These are phyloP conservation scores for Penicillium sclerotigenum DNA, from an alignment of 2,329 filamentous ascomycete genomes.

Conservation along the genomic window DNA sequence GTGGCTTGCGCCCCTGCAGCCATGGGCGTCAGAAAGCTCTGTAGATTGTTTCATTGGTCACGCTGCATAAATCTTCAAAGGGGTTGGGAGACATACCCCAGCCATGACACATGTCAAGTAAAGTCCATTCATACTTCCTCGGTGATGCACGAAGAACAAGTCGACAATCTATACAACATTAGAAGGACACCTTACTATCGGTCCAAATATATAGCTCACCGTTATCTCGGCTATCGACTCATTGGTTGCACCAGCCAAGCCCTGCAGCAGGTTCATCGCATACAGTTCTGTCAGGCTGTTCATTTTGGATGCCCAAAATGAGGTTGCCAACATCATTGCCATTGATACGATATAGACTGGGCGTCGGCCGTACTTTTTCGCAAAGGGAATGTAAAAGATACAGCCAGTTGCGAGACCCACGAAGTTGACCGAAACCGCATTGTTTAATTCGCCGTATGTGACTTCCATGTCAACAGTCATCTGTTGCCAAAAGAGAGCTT, in stretches of 20 bases:
- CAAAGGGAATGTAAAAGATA: slow-evolving; percentile 48
- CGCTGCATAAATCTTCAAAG: background rate
- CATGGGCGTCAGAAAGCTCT: slow-evolving; percentile 36
- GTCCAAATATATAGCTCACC: slow-evolving; percentile 39
- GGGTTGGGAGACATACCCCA: slow-evolving; percentile 33
- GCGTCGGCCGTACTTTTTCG: slow-evolving; percentile 47
- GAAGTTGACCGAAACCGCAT: slow-evolving; percentile 47
- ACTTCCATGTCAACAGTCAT: slow-evolving; percentile 47
- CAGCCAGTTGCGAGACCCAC: slow-evolving; percentile 45
- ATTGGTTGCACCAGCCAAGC: slow-evolving; percentile 41
- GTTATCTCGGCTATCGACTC: slow-evolving; percentile 43
- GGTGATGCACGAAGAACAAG: slow-evolving; percentile 51
- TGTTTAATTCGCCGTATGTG: slow-evolving; percentile 43
- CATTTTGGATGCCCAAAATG: slow-evolving; percentile 45
- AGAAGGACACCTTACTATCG: background rate
- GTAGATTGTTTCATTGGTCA: background rate
- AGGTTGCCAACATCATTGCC: slow-evolving; percentile 36
- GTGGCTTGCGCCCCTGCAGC: slow-evolving; percentile 35
- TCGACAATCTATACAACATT: slow-evolving; percentile 39
- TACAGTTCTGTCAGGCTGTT: slow-evolving; percentile 45
- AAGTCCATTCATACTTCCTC: slow-evolving; percentile 50
- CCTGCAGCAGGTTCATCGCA: slow-evolving; percentile 43
- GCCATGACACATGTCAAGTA: slow-evolving; percentile 46
- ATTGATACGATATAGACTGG: slow-evolving; percentile 47
- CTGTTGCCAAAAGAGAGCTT: slow-evolving; percentile 46